These are phyloP conservation scores for Tolypocladium capitatum DNA, from an alignment of 2,329 filamentous ascomycete species.

Conservation along the genomic window DNA sequence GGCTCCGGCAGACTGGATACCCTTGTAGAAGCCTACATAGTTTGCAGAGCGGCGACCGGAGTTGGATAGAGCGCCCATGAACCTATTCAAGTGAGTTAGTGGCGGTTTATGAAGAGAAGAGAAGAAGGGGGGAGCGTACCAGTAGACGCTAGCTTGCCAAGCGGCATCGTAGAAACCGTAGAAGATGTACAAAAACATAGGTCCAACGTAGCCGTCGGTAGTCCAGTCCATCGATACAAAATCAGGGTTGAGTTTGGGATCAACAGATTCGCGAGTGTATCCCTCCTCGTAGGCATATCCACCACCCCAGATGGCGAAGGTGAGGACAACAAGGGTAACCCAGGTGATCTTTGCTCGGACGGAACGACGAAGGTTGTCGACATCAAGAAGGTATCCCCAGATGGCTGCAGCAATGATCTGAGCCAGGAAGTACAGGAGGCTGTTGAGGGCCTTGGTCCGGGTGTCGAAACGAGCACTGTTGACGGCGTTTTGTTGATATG, in stretches of 20 bases:
- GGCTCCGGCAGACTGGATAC: slow-evolving; percentile 65
- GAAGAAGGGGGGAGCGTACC: slow-evolving; percentile 47
- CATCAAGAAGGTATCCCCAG: slow-evolving; percentile 36
- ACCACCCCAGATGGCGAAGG: slow-evolving; percentile 70
- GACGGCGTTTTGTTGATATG: slow-evolving; percentile 45
- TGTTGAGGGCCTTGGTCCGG: slow-evolving; percentile 39
- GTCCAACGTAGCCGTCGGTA: slow-evolving; percentile 47
- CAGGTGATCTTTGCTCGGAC: slow-evolving; percentile 51
- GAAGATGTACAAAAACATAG: slow-evolving; percentile 83
- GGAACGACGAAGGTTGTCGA: slow-evolving; percentile 69
- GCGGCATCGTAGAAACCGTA: slow-evolving; percentile 81
- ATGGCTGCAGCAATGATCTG: slow-evolving; percentile 40
- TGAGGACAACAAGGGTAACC: slow-evolving; percentile 49
- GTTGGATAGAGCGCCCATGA: slow-evolving; percentile 88
- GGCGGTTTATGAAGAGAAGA: too few relatives aligned
- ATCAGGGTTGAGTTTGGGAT: background rate
- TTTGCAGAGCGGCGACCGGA: slow-evolving; percentile 71
- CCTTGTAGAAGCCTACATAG: slow-evolving; percentile 63
- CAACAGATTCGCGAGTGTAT: background rate
- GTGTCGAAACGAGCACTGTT: slow-evolving; percentile 42
- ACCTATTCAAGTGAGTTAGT: slow-evolving; percentile 32
- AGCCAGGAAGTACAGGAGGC: slow-evolving; percentile 40
- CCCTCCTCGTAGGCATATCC: slow-evolving; percentile 62
- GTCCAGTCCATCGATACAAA: slow-evolving; percentile 12
- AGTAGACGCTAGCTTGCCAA: slow-evolving; percentile 87